phyloP scores from a whole-genome alignment of 306 rosid genomes.

The Trifolium dubium region DNA sequence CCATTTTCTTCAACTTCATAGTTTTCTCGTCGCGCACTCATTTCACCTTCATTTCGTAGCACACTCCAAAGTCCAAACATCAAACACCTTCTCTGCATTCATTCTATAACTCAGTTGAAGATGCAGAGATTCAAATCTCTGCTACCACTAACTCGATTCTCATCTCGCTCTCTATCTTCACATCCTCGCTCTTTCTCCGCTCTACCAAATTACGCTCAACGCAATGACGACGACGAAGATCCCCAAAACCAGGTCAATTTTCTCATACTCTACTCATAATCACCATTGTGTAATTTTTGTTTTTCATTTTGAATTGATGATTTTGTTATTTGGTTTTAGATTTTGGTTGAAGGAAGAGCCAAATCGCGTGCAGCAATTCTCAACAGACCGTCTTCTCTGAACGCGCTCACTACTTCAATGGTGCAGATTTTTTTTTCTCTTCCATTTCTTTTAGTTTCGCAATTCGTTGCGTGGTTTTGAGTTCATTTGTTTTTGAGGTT shows the following conservation, averaged over 20 bases:
- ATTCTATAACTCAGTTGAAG: slow-evolving; percentile 25
- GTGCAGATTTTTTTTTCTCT: slow-evolving; percentile 22
- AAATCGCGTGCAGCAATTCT: slow-evolving; percentile 83
- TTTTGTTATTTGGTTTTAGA: slow-evolving; percentile 51
- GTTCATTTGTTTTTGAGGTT: background rate
- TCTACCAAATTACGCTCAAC: slow-evolving; percentile 55
- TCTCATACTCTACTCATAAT: background rate
- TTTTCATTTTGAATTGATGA: background rate
- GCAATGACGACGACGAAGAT: slow-evolving; percentile 45
- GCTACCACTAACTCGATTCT: slow-evolving; percentile 46
- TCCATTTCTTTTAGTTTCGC: too few relatives aligned
- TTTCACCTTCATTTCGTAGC: background rate
- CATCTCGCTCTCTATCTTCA: slow-evolving; percentile 46
- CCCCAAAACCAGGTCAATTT: slow-evolving; percentile 61
- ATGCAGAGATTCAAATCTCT: slow-evolving; percentile 74
- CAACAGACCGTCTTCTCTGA: slow-evolving; percentile 72
- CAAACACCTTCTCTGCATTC: slow-evolving; percentile 44
- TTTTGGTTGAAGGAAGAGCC: slow-evolving; percentile 82
- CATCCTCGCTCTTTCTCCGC: slow-evolving; percentile 61
- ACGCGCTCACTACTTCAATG: slow-evolving; percentile 74
- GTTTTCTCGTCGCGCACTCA: background rate
- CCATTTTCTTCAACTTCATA: slow-evolving; percentile 18
- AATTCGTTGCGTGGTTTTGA: slow-evolving; percentile 20
- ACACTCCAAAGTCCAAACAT: slow-evolving; percentile 31
- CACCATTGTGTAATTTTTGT: background rate